Evolutionary conservation across 2,329 filamentous ascomycete genomes (phyloP), one percentile per base, ranked within the genome.

Genomic region (Talaromyces sp.): DNA sequence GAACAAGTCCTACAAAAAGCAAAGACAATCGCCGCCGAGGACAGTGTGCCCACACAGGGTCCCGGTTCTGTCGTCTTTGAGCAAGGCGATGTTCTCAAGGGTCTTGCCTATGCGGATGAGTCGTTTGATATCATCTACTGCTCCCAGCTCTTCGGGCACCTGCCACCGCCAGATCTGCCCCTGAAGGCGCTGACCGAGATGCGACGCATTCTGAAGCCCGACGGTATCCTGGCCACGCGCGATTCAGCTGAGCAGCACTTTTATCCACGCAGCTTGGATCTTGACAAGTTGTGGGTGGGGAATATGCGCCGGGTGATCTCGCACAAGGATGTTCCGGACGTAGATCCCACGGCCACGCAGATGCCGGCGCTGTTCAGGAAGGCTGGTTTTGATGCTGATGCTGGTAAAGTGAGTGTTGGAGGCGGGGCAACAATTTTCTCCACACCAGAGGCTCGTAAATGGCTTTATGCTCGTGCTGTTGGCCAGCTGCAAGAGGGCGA

Each of bases 111-210:
- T 52, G 51, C 62, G 1, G 79, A 85, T 50, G 71, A 74, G 29
- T 70, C 73, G 1, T 88, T 87, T 62, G 85, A 88, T 63, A 66
- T 87, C 6, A 83, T 87, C 4, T 82, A 85, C 65, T 80, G 79
- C 10, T 82, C 85, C 64, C 83, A 86, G 65, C 79, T 87, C 0
- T 73, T 87, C 4, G 78, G 81, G 58, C 85, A 87, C 66, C 71
- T 87, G 5, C 66, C 74, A 12, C 74, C 82, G 54, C 73, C 72
- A 0, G 65, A 70, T 1, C 61, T 66, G 56, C 83, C 83, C 0
- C 69, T 82, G 0, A 68, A 70, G 1, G 81, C 81, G 0, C 69
- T 86, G 56, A 70, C 70, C 12, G 81, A 85, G 64, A 83, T 87
- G 80, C 73, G 78, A 6, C 76, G 81, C 0, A 80, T 87, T 2